Evolutionary conservation across 1,284 basidiomycete species (phyloP).

Genomic region (Cryptococcus sp.): DNA sequence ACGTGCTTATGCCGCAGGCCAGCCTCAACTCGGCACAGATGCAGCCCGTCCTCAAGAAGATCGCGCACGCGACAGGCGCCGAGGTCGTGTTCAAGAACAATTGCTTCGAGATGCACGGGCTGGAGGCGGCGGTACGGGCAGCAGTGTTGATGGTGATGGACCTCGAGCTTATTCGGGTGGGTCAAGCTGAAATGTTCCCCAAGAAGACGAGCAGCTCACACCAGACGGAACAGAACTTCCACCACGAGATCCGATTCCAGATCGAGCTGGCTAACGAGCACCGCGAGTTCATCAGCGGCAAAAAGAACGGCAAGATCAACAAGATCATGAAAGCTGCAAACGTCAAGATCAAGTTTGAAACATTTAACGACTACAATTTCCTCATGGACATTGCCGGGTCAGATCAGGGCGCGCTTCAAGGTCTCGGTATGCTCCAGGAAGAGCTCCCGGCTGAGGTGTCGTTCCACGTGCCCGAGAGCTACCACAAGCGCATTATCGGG

Average conservation of each 20-base stretch:
- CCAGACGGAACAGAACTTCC: conserved; percentile 69
- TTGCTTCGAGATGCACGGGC: conserved; percentile 96
- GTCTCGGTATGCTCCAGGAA: conserved; percentile 86
- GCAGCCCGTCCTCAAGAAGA: conserved; percentile 77
- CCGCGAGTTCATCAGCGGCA: conserved; percentile 95
- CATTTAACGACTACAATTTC: conserved; percentile 97
- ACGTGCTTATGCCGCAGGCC: conserved; percentile 73
- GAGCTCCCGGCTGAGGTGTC: conserved; percentile 98
- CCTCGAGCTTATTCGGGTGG: conserved; percentile 81
- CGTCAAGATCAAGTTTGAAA: conserved; percentile 99
- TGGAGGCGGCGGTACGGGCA: conserved; percentile 84
- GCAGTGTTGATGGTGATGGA: conserved; percentile 86
- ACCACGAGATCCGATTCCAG: conserved; percentile 97
- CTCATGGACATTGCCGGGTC: conserved; percentile 88
- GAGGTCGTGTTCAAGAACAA: conserved; percentile 97
- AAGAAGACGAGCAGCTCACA: background rate
- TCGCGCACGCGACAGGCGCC: conserved; percentile 81
- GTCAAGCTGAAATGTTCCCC: conserved; percentile 8
- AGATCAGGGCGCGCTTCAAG: conserved; percentile 77
- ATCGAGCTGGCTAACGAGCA: conserved; percentile 98
- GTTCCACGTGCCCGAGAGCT: conserved; percentile 97
- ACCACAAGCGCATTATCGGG: conserved; percentile 99
- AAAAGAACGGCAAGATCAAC: conserved; percentile 98
- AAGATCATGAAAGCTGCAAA: conserved; percentile 96
- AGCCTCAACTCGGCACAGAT: conserved; percentile 81